These are phyloP conservation scores for Arctium lappa DNA, from an alignment of 129 eudicot genomes.

Conservation along the genomic window DNA sequence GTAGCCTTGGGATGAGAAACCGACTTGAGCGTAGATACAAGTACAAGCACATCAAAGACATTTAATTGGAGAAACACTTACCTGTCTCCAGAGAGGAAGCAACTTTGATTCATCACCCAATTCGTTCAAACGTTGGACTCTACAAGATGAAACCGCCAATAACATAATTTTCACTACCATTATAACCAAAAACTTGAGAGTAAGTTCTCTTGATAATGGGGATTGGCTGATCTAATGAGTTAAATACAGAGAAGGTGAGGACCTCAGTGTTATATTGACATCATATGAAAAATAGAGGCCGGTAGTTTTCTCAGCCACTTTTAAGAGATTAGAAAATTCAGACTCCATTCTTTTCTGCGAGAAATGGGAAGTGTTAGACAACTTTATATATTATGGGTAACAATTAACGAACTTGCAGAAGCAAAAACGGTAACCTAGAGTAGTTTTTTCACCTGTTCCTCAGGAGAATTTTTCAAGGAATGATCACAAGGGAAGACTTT, in stretches of 20 bases:
- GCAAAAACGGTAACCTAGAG: neutral
- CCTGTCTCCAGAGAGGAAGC: slow-evolving; percentile 93
- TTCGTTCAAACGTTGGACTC: slow-evolving; percentile 66
- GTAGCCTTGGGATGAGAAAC: neutral
- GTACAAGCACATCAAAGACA: neutral
- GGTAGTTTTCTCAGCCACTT: slow-evolving; percentile 53
- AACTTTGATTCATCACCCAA: slow-evolving; percentile 75
- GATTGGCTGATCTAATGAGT: neutral
- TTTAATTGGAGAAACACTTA: slow-evolving; percentile 18
- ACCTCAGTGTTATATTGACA: slow-evolving; percentile 83
- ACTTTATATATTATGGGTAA: neutral
- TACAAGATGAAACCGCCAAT: slow-evolving; percentile 26
- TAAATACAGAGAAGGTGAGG: neutral
- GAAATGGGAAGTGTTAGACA: neutral
- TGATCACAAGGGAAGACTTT: slow-evolving; percentile 76
- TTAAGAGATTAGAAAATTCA: slow-evolving; percentile 56
- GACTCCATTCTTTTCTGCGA: slow-evolving; percentile 70
- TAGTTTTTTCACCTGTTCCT: slow-evolving; percentile 47
- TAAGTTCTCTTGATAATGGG: neutral
- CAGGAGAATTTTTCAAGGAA: slow-evolving; percentile 59
- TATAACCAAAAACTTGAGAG: neutral
- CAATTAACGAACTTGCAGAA: neutral
- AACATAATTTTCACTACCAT: slow-evolving; percentile 1
- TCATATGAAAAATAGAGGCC: slow-evolving; percentile 81
- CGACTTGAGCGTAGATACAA: neutral